Conservation (phyloP, 2,329 filamentous ascomycete species). For the Fusarium veterinarium region DNA sequence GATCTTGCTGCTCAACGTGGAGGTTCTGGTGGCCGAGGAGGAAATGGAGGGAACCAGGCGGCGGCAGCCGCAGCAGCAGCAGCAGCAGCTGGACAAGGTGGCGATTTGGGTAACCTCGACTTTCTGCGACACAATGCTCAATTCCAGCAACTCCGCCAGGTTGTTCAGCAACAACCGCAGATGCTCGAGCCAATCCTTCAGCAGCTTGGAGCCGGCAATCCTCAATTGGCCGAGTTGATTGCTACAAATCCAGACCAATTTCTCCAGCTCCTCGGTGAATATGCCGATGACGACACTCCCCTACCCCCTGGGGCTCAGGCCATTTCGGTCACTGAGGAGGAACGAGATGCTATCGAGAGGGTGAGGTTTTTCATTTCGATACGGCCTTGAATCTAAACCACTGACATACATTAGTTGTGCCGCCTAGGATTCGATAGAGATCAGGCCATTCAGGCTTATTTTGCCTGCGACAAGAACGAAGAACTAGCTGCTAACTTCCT, state of each 20-base stretch:
- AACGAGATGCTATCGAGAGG: conserved; percentile 95
- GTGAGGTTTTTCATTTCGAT: conserved; percentile 60
- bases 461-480: conserved; percentile 99
- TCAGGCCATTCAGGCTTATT: conserved; percentile 96
- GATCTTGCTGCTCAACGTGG: conserved; percentile 87
- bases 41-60: conserved; percentile 54
- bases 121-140: conserved; percentile 95
- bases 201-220: conserved; percentile 94
- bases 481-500: conserved; percentile 98
- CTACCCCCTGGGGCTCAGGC: conserved; percentile 89
- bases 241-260: conserved; percentile 94
- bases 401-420: conserved; percentile 73
- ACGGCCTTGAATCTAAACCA: conserved; percentile 45
- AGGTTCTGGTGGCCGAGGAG: conserved; percentile 59
- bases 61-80: conserved; percentile 58
- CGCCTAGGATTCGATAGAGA: conserved; percentile 93
- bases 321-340: conserved; percentile 93
- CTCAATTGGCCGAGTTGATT: conserved; percentile 92
- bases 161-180: conserved; percentile 96
- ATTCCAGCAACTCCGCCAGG: conserved; percentile 96
- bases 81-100: conserved; percentile 61
- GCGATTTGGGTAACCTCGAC: conserved; percentile 81
- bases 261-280: conserved; percentile 88
- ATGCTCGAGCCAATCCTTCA: conserved; percentile 99
- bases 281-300: conserved; percentile 83